Percentiles rank a stretch among this genome's conserved stretches.
These are phyloP conservation scores for Aschersonia sp. DNA, from an alignment of 2,329 filamentous ascomycete species.

Conservation along the genomic window DNA sequence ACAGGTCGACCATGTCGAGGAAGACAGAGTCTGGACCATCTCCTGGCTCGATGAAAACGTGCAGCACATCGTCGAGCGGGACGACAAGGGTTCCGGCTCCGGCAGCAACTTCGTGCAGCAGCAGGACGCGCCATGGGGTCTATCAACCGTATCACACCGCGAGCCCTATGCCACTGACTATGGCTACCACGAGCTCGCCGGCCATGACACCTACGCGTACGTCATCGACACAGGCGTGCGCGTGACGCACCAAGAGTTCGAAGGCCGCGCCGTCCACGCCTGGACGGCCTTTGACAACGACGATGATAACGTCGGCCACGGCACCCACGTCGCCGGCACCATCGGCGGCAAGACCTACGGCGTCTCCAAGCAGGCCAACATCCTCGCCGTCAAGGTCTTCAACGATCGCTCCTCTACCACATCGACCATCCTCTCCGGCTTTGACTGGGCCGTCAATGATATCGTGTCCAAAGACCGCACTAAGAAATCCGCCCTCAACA, in stretches of 20 bases:
- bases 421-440: conserved; percentile 14
- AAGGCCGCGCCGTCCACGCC: neutral
- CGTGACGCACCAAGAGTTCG: conserved; percentile 1
- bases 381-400: conserved; percentile 29
- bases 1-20: conserved; percentile 15
- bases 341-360: conserved; percentile 10
- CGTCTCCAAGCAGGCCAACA: conserved; percentile 23
- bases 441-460: conserved; percentile 20
- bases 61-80: neutral
- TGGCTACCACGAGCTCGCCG: neutral
- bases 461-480: conserved; percentile 13
- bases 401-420: conserved; percentile 7
- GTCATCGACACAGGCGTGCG: conserved; percentile 2
- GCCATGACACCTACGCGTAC: conserved; percentile 2
- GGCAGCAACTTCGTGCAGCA: neutral
- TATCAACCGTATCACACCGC: conserved; percentile 2
- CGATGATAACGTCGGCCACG: conserved; percentile 1
- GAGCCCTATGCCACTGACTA: neutral
- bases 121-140: conserved; percentile 1
- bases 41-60: conserved; percentile 10
- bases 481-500: conserved; percentile 24
- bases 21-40: conserved; percentile 13
- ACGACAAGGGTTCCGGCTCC: neutral
- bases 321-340: conserved; percentile 1
- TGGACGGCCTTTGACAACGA: neutral